Evolutionary conservation across 352 stramenopile species (phyloP).

Genomic region (Plasmopara halstedii): DNA sequence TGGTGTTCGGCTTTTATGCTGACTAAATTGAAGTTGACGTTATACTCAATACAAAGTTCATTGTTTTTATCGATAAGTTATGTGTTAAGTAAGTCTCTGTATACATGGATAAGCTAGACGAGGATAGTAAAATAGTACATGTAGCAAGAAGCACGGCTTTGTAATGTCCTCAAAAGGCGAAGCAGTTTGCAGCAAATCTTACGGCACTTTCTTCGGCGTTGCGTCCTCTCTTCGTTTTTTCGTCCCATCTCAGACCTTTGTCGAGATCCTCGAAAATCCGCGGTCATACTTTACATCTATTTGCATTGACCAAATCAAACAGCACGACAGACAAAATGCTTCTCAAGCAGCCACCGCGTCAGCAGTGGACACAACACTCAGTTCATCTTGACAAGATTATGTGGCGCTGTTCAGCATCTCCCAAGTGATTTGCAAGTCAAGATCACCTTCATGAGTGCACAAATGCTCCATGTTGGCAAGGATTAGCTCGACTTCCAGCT

Average conservation of each 20-base stretch:
- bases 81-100: slow-evolving; percentile 32
- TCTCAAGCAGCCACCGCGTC: background rate
- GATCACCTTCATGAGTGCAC: slow-evolving; percentile 73
- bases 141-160: slow-evolving; percentile 1
- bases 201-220: no score
- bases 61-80: slow-evolving; percentile 52
- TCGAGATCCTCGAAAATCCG: slow-evolving; percentile 6
- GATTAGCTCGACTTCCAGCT: slow-evolving; percentile 74
- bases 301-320: slow-evolving; percentile 20
- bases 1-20: slow-evolving; percentile 88
- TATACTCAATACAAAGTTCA: slow-evolving; percentile 23
- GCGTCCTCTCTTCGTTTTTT: no score
- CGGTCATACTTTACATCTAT: slow-evolving; percentile 42
- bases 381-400: slow-evolving; percentile 21
- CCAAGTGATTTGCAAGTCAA: slow-evolving; percentile 82
- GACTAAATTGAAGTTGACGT: no score
- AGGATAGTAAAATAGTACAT: slow-evolving; percentile 16
- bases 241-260: no score
- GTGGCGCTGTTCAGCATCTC: slow-evolving; percentile 61
- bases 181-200: no score
- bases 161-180: slow-evolving; percentile 1
- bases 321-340: slow-evolving; percentile 1
- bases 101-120: no score
- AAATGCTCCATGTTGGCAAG: slow-evolving; percentile 73
- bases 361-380: slow-evolving; percentile 2